These are phyloP conservation scores for Fusarium albosuccineum DNA, from an alignment of 2,329 filamentous ascomycete genomes.

Conservation along the genomic window DNA sequence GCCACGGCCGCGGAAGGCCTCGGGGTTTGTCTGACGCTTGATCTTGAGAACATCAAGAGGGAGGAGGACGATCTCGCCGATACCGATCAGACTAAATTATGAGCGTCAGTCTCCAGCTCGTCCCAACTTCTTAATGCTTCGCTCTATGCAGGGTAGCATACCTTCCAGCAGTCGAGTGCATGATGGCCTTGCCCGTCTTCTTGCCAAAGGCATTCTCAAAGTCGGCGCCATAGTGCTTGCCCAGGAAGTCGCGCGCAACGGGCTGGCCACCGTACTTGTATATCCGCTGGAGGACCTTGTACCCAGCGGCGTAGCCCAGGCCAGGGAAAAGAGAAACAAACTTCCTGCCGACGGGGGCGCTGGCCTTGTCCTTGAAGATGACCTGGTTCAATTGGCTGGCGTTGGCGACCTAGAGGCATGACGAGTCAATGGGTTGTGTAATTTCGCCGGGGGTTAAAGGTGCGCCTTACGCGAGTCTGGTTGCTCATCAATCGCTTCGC, in stretches of 20 bases:
- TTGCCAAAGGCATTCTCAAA: constrained; percentile 95
- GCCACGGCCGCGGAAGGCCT: constrained; percentile 95
- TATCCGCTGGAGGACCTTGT: constrained; percentile 96
- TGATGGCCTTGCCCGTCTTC: constrained; percentile 97
- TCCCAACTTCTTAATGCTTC: too few species aligned
- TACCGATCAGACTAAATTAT: constrained; percentile 83
- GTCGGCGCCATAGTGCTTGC: constrained; percentile 79
- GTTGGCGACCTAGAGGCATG: constrained; percentile 48
- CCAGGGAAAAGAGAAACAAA: constrained; percentile 98
- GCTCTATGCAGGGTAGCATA: constrained; percentile 49
- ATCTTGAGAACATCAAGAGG: constrained; percentile 99
- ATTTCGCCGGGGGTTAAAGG: constrained; percentile 42
- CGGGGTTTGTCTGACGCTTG: constrained; percentile 99
- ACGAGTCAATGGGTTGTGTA: constrained; percentile 30
- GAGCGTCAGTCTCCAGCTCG: constrained; percentile 32
- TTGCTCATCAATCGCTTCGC: constrained; percentile 99
- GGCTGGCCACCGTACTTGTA: constrained; percentile 99
- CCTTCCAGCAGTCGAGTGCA: constrained; percentile 97
- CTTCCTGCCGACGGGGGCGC: constrained; percentile 77
- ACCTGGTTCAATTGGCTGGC: constrained; percentile 82
- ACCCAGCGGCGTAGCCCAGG: constrained; percentile 95
- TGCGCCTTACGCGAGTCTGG: constrained; percentile 75
- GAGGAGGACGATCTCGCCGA: constrained; percentile 95
- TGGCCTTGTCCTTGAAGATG: constrained; percentile 91
- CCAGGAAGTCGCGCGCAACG: constrained; percentile 90